A percentile compares a stretch with the other conserved stretches of the same genome.
Evolutionary conservation across 345 rosid species (phyloP).

Genomic region (Alliaria petiolata): DNA sequence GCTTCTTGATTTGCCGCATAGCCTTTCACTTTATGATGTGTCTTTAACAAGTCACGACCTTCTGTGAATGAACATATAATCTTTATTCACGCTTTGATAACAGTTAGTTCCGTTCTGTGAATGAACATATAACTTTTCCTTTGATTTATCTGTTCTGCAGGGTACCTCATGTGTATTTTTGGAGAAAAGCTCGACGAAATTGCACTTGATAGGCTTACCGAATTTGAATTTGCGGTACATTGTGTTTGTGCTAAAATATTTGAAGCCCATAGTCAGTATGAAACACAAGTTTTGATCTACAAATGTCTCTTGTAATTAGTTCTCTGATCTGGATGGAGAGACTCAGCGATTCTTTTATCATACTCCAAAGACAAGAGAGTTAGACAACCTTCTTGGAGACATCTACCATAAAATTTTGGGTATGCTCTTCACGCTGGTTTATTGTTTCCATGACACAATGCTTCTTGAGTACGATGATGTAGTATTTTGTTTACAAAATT

Average conservation of each 20-base stretch:
- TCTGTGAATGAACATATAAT: no score
- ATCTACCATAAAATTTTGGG: slow-evolving; percentile 93
- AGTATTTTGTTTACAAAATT: slow-evolving; percentile 13
- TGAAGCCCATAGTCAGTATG: background rate
- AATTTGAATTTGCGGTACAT: slow-evolving; percentile 74
- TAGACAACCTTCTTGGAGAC: slow-evolving; percentile 88
- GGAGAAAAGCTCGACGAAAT: slow-evolving; percentile 69
- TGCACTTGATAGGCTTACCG: slow-evolving; percentile 46
- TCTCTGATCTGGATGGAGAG: slow-evolving; percentile 72
- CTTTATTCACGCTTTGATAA: background rate
- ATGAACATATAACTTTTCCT: background rate
- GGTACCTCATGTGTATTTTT: slow-evolving; percentile 84
- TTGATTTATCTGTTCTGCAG: slow-evolving; percentile 32
- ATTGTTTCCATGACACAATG: background rate
- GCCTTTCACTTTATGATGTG: slow-evolving; percentile 2
- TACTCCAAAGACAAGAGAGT: slow-evolving; percentile 81
- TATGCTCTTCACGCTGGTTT: slow-evolving; percentile 14
- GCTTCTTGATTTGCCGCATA: slow-evolving; percentile 15
- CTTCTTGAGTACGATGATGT: slow-evolving; percentile 1
- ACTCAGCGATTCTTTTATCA: slow-evolving; percentile 72
- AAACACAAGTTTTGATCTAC: background rate
- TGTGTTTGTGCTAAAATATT: background rate
- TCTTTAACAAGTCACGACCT: background rate
- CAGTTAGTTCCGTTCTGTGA: background rate
- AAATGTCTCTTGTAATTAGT: slow-evolving; percentile 39